A percentile compares a stretch with the other conserved stretches of the same genome.
These are phyloP conservation scores for Eucommia ulmoides DNA, from an alignment of 257 asterid genomes.

Conservation along the genomic window DNA sequence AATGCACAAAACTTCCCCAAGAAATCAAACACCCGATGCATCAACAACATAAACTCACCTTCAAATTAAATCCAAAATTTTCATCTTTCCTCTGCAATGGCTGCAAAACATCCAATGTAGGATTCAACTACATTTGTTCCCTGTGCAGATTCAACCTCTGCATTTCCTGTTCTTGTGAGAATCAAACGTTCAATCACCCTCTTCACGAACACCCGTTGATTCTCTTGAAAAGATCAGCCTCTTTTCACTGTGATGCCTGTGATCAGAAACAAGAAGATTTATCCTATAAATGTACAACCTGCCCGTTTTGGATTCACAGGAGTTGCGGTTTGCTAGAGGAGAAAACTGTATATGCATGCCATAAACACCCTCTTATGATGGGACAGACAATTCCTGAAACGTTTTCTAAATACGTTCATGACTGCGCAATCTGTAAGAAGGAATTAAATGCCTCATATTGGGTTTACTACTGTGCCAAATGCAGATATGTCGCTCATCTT, in stretches of 20 bases:
- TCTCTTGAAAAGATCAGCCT: background rate
- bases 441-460: background rate
- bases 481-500: background rate
- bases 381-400: background rate
- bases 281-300: background rate
- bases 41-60: no score
- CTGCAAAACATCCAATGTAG: background rate
- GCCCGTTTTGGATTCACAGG: slow-evolving; percentile 9
- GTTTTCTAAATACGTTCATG: background rate
- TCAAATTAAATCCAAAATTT: background rate
- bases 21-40: background rate
- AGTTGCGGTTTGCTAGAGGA: background rate
- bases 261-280: background rate
- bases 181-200: background rate
- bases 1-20: background rate
- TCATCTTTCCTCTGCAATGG: background rate
- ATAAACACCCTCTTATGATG: slow-evolving; percentile 6
- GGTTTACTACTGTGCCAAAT: background rate
- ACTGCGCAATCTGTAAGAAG: background rate
- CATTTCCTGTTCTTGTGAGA: background rate
- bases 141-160: slow-evolving; percentile 2
- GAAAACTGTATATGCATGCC: background rate
- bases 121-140: slow-evolving; percentile 3
- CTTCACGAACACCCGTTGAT: background rate
- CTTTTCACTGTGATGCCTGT: slow-evolving; percentile 11